Percentiles rank a stretch among this genome's conserved stretches.
These are phyloP conservation scores for Aspergillus alliaceus DNA, from an alignment of 2,329 filamentous ascomycete genomes.

Conservation along the genomic window DNA sequence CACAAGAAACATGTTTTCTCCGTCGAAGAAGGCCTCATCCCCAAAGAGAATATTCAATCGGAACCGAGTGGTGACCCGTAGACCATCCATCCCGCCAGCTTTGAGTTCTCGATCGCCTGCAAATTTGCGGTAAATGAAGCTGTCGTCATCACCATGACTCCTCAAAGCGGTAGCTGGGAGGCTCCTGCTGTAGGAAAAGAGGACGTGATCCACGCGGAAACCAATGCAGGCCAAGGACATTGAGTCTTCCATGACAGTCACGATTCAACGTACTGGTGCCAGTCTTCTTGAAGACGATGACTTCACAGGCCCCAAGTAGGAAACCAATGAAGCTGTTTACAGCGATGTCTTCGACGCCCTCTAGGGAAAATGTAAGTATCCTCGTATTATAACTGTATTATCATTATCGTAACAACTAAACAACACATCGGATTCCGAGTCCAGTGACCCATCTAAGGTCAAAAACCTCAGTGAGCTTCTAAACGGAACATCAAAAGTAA, in stretches of 20 bases:
- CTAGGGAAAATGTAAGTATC: background rate
- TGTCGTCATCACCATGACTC: background rate
- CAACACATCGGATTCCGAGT: background rate
- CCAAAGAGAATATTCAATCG: background rate
- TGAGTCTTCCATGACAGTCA: background rate
- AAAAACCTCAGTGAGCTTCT: background rate
- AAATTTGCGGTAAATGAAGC: constrained; percentile 1
- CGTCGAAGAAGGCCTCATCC: background rate
- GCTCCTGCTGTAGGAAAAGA: background rate
- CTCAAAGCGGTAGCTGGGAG: background rate
- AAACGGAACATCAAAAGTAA: background rate
- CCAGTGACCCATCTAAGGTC: background rate
- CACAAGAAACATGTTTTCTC: background rate
- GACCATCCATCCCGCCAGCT: background rate
- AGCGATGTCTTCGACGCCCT: background rate
- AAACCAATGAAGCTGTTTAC: background rate
- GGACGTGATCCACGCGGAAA: background rate
- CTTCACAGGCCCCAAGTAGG: background rate
- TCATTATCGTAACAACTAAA: too few relatives aligned
- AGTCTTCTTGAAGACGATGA: background rate
- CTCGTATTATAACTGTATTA: too few relatives aligned
- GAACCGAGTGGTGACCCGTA: background rate
- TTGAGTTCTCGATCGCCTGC: constrained; percentile 3
- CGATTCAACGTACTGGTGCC: background rate
- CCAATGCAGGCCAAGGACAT: background rate